Evolutionary conservation across 768 basidiomycete genomes (phyloP).

Genomic region (Gymnopilus dilepis): DNA sequence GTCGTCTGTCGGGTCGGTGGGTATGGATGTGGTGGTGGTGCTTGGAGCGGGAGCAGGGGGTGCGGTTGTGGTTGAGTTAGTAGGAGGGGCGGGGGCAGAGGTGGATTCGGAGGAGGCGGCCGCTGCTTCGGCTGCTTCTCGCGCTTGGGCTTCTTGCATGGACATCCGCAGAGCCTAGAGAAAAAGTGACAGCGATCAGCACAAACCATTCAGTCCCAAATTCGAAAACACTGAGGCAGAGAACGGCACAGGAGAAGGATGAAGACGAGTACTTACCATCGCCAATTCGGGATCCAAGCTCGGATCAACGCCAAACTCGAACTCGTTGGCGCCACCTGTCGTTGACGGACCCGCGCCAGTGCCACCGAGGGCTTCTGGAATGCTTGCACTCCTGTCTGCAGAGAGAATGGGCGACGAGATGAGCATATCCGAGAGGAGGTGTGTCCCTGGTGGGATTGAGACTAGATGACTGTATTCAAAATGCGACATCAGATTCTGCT

Average conservation of each 20-base stretch:
- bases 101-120: conserved; percentile 37
- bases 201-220: no score
- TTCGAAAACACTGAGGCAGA: no score
- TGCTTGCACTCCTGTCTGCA: conserved; percentile 70
- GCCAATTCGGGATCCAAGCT: conserved; percentile 96
- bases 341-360: conserved; percentile 49
- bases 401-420: conserved; percentile 83
- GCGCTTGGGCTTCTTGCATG: conserved; percentile 91
- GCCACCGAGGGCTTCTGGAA: conserved; percentile 66
- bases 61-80: conserved; percentile 45
- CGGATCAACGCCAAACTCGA: conserved; percentile 94
- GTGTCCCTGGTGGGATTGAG: conserved; percentile 74
- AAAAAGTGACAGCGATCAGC: background rate
- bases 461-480: conserved; percentile 71
- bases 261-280: conserved; percentile 66
- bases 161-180: conserved; percentile 93
- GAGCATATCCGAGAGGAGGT: conserved; percentile 83
- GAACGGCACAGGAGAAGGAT: background rate
- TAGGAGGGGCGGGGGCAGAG: conserved; percentile 40
- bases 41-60: conserved; percentile 31
- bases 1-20: conserved; percentile 57
- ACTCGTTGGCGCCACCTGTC: conserved; percentile 52
- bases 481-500: no score
- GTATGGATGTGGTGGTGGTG: conserved; percentile 30
- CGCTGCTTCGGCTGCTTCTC: conserved; percentile 62